Base-by-base conservation (phyloP, 1,139 yeast species). In the Spathaspora sp. region DNA sequence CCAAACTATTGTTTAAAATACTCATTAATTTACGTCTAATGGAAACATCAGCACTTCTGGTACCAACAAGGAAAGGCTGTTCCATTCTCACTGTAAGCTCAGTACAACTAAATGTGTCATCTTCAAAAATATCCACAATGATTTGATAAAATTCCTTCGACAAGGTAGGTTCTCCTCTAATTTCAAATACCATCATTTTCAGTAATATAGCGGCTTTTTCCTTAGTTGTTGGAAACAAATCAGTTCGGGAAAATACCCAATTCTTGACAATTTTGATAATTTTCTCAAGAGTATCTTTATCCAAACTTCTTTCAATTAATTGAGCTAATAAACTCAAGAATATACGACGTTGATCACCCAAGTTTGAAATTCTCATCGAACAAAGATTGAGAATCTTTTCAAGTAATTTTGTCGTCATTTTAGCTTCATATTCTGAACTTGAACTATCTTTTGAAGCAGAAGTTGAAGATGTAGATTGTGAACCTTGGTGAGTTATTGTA, bases 81-180 rank as follows among this genome's bases (percentile, higher is more conserved):
- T 95, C 99, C 89, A 95, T 84, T 49, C 99, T 77, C 9, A 90
- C 95, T 0, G 99, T 91, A 40, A 95, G 77, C 59, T 95, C 99
- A 1, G 97, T 85, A 52, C 91, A 82, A 33, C 87, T 81, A 56
- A 91, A 78, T 1, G 85, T 72, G 40, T 86, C 86, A 54, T 89
- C 91, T 54, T 88, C 91, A 63, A 93, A 95, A 31, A 95, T 85
- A 56, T 88, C 95, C 39, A 91, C 84, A 49, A 95, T 86, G 31
- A 95, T 88, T 56, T 86, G 86, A 59, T 90, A 91, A 59, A 89
- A 93, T 53, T 85, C 84, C 54, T 83, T 84, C 0, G 95, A 83
- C 45, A 95, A 77, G 1, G 87, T 80, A 4, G 87, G 81, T 57
- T 90, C 96, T 8, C 95, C 96, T 52, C 96, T 78, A 38, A 84